Evolutionary conservation across 306 rosid species (phyloP).

Genomic region (Casuarina glauca): DNA sequence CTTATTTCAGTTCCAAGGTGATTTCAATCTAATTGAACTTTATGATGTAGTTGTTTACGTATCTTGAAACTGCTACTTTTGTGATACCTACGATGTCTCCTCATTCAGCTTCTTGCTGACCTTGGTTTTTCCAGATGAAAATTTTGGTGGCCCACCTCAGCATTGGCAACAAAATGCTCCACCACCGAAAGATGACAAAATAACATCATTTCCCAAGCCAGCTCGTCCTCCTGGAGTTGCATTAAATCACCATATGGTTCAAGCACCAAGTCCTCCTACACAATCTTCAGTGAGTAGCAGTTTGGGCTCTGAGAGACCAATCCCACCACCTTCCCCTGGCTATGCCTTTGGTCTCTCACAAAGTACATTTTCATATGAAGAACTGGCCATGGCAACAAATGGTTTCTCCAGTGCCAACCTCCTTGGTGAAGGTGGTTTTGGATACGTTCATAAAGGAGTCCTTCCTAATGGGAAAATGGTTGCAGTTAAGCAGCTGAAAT

Average conservation of each 20-base stretch:
- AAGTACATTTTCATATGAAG: constrained; percentile 51
- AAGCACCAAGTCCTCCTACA: constrained; percentile 15
- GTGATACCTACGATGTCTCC: not conserved
- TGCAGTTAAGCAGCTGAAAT: constrained; percentile 63
- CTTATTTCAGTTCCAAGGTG: not conserved
- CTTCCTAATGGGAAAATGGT: constrained; percentile 61
- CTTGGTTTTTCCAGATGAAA: constrained; percentile 38
- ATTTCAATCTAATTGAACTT: not conserved
- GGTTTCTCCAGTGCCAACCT: constrained; percentile 52
- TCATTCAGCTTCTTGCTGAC: constrained; percentile 10
- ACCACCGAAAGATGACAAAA: constrained; percentile 27
- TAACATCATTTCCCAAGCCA: constrained; percentile 23
- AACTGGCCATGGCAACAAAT: constrained; percentile 49
- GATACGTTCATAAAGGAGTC: constrained; percentile 66
- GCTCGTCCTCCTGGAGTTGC: constrained; percentile 13
- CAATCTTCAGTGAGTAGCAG: constrained; percentile 20
- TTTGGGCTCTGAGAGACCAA: constrained; percentile 42
- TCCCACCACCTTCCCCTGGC: constrained; percentile 25
- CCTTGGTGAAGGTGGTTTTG: constrained; percentile 73
- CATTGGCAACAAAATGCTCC: constrained; percentile 23
- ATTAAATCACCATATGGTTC: constrained; percentile 6
- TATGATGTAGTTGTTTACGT: not conserved
- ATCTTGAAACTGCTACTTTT: not conserved
- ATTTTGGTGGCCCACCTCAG: constrained; percentile 33
- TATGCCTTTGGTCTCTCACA: constrained; percentile 38